phyloP scores from a whole-genome alignment of 2,329 filamentous ascomycete species.

The Paecilomyces dactylethromorphus region DNA sequence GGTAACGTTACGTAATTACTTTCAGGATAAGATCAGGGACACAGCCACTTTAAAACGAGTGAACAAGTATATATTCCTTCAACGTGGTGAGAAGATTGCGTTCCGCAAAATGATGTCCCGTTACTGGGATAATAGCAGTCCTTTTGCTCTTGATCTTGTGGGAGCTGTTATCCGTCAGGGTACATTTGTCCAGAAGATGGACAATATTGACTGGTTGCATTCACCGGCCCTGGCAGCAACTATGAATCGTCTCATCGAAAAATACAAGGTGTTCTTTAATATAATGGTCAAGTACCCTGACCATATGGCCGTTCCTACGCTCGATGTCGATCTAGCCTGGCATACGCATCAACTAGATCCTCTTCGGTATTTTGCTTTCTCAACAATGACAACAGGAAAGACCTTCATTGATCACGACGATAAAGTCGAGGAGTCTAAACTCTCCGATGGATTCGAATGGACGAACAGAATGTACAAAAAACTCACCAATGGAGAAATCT shows the following conservation, averaged over 20 bases:
- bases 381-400: slow-evolving; percentile 32
- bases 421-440: slow-evolving; percentile 64
- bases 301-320: slow-evolving; percentile 27
- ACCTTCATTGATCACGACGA: slow-evolving; percentile 77
- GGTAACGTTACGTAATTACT: slow-evolving; percentile 43
- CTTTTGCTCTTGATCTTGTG: slow-evolving; percentile 34
- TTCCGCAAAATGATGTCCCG: slow-evolving; percentile 37
- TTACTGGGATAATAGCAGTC: slow-evolving; percentile 37
- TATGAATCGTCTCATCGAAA: slow-evolving; percentile 57
- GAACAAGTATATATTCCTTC: slow-evolving; percentile 19
- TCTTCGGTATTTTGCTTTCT: slow-evolving; percentile 55
- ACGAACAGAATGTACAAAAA: slow-evolving; percentile 66
- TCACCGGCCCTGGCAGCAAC: slow-evolving; percentile 59
- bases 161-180: slow-evolving; percentile 39
- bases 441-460: slow-evolving; percentile 63
- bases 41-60: slow-evolving; percentile 33
- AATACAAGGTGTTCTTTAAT: slow-evolving; percentile 41
- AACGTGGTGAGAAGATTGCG: slow-evolving; percentile 19
- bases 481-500: slow-evolving; percentile 56
- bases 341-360: slow-evolving; percentile 74
- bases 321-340: slow-evolving; percentile 33
- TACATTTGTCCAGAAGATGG: slow-evolving; percentile 55
- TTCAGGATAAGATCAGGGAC: slow-evolving; percentile 44
- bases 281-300: slow-evolving; percentile 32
- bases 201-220: slow-evolving; percentile 69